Conservation (phyloP, 75 land plant genomes). For the Adiantum capillusveneris region DNA sequence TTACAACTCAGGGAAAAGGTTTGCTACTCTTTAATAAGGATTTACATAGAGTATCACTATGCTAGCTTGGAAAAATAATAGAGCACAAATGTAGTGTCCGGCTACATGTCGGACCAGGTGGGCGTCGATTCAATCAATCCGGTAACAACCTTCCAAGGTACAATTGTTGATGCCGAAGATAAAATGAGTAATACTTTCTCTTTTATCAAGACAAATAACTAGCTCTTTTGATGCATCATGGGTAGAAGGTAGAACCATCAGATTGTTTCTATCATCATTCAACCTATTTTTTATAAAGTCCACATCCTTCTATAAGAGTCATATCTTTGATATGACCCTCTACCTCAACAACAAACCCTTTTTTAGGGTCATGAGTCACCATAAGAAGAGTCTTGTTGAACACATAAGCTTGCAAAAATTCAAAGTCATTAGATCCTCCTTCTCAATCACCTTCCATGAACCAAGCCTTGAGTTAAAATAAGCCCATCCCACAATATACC, state of each 20-base stretch:
- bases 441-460: slow-evolving; percentile 26
- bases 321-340: slow-evolving; percentile 35
- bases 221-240: slow-evolving; percentile 34
- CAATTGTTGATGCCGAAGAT: slow-evolving; percentile 48
- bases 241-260: slow-evolving; percentile 36
- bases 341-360: slow-evolving; percentile 51
- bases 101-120: too few species aligned
- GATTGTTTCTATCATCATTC: slow-evolving; percentile 39
- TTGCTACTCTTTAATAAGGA: too few species aligned
- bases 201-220: slow-evolving; percentile 45
- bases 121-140: too few species aligned
- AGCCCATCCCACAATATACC: too few species aligned
- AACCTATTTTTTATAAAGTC: slow-evolving; percentile 30
- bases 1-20: too few species aligned
- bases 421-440: slow-evolving; percentile 36
- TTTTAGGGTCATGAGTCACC: slow-evolving; percentile 35
- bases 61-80: too few species aligned
- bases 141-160: slow-evolving; percentile 27
- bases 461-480: neutral
- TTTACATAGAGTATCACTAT: too few species aligned
- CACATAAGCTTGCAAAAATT: slow-evolving; percentile 37
- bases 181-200: slow-evolving; percentile 43
- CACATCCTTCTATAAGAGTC: slow-evolving; percentile 42
- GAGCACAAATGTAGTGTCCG: too few species aligned
- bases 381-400: slow-evolving; percentile 34